Percentiles rank a stretch among this genome's conserved stretches.
Evolutionary conservation across 106 monocot species (phyloP).

Genomic region (Dendrobium catenatum): DNA sequence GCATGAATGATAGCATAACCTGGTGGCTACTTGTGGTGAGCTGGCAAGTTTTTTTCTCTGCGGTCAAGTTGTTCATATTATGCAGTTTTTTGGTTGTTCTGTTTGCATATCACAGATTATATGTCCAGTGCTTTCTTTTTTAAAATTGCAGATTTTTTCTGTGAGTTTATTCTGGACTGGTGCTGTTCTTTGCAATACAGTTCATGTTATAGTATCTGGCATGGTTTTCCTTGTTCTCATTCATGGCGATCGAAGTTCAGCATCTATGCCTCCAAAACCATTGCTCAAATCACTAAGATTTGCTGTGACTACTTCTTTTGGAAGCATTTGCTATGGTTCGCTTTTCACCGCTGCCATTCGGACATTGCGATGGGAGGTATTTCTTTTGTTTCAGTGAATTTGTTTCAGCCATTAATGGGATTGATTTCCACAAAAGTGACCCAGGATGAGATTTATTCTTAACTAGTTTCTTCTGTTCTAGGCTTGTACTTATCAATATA

Average conservation of each 20-base stretch:
- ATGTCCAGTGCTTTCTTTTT: conserved; percentile 3
- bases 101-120: background rate
- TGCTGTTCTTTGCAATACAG: conserved; percentile 89
- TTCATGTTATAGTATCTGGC: conserved; percentile 96
- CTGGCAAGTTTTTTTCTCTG: conserved; percentile 84
- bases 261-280: conserved; percentile 70
- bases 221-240: conserved; percentile 90
- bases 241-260: conserved; percentile 61
- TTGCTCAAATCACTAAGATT: conserved; percentile 59
- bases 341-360: conserved; percentile 97
- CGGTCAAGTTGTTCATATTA: conserved; percentile 7
- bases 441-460: background rate
- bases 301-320: conserved; percentile 90
- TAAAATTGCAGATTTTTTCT: conserved; percentile 64
- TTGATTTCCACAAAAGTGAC: background rate
- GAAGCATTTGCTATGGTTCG: conserved; percentile 99
- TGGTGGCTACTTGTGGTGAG: conserved; percentile 99
- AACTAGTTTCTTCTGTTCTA: background rate
- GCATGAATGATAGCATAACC: conserved; percentile 41
- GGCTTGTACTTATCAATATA: background rate
- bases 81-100: background rate
- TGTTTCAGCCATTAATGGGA: background rate
- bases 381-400: background rate
- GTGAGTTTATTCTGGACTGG: conserved; percentile 99
- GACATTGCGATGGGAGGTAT: conserved; percentile 94